Evolutionary conservation across 78 protist genomes (phyloP).

Genomic region (Diacronema lutheri): DNA sequence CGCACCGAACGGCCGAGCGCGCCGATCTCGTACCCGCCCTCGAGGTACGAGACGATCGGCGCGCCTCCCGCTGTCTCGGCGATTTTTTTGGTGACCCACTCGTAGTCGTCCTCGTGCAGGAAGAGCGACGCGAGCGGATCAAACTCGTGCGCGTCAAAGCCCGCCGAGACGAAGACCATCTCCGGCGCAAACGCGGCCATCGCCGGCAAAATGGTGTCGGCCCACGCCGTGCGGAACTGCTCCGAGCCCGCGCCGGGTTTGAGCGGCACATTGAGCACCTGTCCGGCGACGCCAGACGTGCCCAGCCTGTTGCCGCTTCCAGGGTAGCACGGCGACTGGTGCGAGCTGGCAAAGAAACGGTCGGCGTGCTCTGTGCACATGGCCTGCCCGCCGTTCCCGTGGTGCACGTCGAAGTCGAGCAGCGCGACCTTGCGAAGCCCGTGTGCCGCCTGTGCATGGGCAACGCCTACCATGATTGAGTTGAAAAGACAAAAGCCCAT

Average conservation of each 20-base stretch:
- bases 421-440: neutral
- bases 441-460: neutral
- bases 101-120: neutral
- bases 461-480: neutral
- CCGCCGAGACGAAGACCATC: neutral
- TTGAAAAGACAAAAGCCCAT: neutral
- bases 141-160: neutral
- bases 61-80: neutral
- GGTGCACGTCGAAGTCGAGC: slow-evolving; percentile 3
- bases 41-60: neutral
- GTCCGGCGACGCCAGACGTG: neutral
- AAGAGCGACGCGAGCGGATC: neutral
- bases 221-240: neutral
- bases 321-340: neutral
- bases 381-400: neutral
- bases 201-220: neutral
- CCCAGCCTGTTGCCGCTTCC: neutral
- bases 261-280: neutral
- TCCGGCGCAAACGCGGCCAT: neutral
- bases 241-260: neutral
- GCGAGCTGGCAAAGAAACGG: neutral
- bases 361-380: neutral
- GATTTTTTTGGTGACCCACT: neutral
- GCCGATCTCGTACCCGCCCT: neutral
- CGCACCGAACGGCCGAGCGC: neutral